phyloP scores from a whole-genome alignment of 495 filamentous ascomycete species.

The Neurospora hispaniola region DNA sequence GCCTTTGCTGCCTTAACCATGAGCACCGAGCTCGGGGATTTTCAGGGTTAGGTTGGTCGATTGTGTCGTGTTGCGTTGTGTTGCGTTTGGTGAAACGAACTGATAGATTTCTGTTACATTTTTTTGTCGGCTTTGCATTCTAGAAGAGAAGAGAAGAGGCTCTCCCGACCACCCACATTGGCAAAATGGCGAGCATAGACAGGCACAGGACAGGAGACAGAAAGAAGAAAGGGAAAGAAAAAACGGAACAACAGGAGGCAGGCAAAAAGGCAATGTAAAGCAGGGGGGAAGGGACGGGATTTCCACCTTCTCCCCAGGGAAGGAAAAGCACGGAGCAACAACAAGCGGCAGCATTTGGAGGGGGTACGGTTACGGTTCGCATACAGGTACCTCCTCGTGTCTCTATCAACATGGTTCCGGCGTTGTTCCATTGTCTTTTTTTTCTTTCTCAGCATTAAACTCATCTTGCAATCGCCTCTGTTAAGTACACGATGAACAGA shows the following conservation, averaged over 20 bases:
- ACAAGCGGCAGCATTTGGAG: background rate
- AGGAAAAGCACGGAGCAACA: background rate
- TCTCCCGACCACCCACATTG: background rate
- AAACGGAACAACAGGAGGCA: constrained; percentile 1
- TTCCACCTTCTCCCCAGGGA: background rate
- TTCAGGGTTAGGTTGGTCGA: background rate
- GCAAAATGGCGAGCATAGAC: background rate
- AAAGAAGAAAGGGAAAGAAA: background rate
- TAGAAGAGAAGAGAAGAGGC: background rate
- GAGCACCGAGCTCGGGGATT: constrained; percentile 1
- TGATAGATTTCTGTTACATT: constrained; percentile 3
- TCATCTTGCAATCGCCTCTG: background rate
- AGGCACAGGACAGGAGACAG: background rate
- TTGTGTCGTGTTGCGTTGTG: constrained; percentile 9
- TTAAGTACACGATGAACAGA: background rate
- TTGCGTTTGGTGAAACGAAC: constrained; percentile 1
- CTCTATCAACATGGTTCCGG: background rate
- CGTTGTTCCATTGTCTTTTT: background rate
- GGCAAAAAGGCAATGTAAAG: background rate
- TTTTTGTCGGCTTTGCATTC: constrained; percentile 1
- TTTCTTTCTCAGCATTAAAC: background rate
- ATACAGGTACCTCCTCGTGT: background rate
- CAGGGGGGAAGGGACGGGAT: background rate
- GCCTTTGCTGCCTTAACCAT: background rate
- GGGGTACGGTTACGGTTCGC: background rate